Base-by-base conservation (phyloP, 306 rosid species). In the Crotalaria pallida region DNA sequence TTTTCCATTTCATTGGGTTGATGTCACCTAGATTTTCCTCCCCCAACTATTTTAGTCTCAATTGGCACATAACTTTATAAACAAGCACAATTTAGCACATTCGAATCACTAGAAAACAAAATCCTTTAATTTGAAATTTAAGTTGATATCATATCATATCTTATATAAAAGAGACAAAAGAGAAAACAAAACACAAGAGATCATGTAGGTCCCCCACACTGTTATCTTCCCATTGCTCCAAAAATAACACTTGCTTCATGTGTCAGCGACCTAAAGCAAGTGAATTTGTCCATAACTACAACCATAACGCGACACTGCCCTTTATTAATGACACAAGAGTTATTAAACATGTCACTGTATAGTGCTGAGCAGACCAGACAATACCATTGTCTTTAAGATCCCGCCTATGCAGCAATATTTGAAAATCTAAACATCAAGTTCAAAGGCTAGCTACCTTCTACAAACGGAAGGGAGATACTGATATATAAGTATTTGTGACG, bases 41-140 rank as follows among this genome's bases (percentile, higher is more conserved):
- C 76, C 75, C 76, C 75, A 59, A 29, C 6, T 15, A 17, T 73
- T 79, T 73, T 79, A 65, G 79, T 79, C 67, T 15, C 63, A 72
- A 44, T 44, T 11, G 72, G 79, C 52, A 72, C 69, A 73, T 51
- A 66, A 58, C 79, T 73, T 79, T 41, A 73, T 65, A 55, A 63
- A 33, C 38, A 65, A 57, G 61, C 79, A 73, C 72, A 41, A 71
- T 66, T 79, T 79, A 72, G 59, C 59, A 50, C 82, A 74, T 72
- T 71, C 40, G 58, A 78, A 66, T 65, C 74, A 48, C 16, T 41
- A 44, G 50, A 58, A 48, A 71, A 17, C 47, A 64, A 78, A 57
- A 58, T 53, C 59, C 75, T 78, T 78, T 57, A 72, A 72, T 66
- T 79, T 79, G 79, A 73, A 73, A 67, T 73, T 73, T 43, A 67